phyloP scores from a whole-genome alignment of 257 asterid species.

The Primulina eburnea region DNA sequence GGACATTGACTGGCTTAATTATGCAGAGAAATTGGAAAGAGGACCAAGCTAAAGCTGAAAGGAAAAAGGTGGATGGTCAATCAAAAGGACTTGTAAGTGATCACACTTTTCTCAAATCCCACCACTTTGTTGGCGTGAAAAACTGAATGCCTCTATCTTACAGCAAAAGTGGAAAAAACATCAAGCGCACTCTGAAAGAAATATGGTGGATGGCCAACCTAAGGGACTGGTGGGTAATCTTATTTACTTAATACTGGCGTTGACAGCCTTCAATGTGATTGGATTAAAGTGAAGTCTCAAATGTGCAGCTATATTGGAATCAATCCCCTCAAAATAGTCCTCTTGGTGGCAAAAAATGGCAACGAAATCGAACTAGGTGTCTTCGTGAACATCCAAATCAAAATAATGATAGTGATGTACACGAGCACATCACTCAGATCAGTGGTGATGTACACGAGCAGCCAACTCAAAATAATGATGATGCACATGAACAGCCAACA shows the following conservation, averaged over 20 bases:
- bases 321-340: constrained; percentile 40
- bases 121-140: constrained; percentile 8
- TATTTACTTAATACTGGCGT: constrained; percentile 14
- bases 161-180: constrained; percentile 45
- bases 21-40: constrained; percentile 72
- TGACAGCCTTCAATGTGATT: constrained; percentile 13
- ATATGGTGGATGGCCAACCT: constrained; percentile 45
- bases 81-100: constrained; percentile 44
- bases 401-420: constrained; percentile 32
- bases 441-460: constrained; percentile 28
- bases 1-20: constrained; percentile 25
- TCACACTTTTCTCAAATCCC: constrained; percentile 12
- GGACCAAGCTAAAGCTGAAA: constrained; percentile 50
- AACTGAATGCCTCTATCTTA: constrained; percentile 23
- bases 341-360: constrained; percentile 34
- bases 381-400: constrained; percentile 31
- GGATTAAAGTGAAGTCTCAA: constrained; percentile 26
- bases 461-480: constrained; percentile 27
- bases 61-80: constrained; percentile 34
- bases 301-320: constrained; percentile 69
- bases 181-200: constrained; percentile 33
- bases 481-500: constrained; percentile 27
- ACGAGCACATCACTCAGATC: constrained; percentile 17
- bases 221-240: constrained; percentile 70
- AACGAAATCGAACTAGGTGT: constrained; percentile 28